A percentile compares a stretch with the other conserved stretches of the same genome.
These are phyloP conservation scores for Alternaria sp. DNA, from an alignment of 2,329 filamentous ascomycete species.

Conservation along the genomic window DNA sequence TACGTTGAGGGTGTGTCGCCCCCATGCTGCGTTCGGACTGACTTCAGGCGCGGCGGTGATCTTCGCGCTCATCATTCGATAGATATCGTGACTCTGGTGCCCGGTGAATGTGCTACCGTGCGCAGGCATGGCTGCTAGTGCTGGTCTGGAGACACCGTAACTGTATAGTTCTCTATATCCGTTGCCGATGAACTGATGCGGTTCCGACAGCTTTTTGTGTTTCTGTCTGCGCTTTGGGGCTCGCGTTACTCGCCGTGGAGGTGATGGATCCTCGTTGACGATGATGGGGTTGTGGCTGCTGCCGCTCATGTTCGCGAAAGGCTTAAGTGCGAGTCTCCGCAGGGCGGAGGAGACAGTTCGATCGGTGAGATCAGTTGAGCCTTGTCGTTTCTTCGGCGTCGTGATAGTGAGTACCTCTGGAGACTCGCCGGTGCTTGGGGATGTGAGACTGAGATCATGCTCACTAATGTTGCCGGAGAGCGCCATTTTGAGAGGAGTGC, in stretches of 20 bases:
- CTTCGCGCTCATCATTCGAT: slow-evolving; percentile 21
- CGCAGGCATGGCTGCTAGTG: slow-evolving; percentile 6
- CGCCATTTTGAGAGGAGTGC: not conserved
- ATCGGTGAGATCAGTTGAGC: not conserved
- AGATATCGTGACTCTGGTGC: slow-evolving; percentile 21
- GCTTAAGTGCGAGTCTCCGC: not conserved
- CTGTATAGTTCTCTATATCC: slow-evolving; percentile 15
- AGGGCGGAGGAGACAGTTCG: not conserved
- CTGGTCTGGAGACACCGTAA: slow-evolving; percentile 6
- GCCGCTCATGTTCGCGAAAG: slow-evolving; percentile 9
- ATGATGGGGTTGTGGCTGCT: slow-evolving; percentile 33
- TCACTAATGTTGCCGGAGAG: slow-evolving; percentile 4
- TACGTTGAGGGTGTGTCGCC: not conserved
- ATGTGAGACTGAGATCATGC: slow-evolving; percentile 18
- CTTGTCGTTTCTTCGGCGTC: not conserved
- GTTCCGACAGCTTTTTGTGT: not conserved
- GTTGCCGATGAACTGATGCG: slow-evolving; percentile 20
- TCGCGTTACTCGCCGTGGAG: not conserved
- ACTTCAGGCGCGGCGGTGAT: not conserved
- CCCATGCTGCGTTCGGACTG: not conserved
- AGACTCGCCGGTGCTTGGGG: slow-evolving; percentile 3
- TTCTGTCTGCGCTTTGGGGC: not conserved
- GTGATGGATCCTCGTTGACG: slow-evolving; percentile 18
- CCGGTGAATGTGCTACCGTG: slow-evolving; percentile 20
- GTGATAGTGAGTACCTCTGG: not conserved